phyloP scores from a whole-genome alignment of 2,329 filamentous ascomycete genomes.

The Colletotrichum sp. region DNA sequence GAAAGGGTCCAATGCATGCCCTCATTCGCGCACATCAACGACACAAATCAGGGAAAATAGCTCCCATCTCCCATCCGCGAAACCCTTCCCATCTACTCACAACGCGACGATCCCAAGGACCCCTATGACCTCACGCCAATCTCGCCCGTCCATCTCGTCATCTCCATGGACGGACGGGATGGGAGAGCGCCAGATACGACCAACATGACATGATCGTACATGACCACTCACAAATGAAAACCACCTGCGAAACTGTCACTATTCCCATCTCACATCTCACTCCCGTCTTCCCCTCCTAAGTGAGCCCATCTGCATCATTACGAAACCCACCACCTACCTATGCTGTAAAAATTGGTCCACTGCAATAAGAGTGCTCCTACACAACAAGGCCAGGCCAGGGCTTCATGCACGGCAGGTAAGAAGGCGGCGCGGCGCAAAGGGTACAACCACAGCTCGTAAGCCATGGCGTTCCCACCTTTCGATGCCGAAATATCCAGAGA shows the following conservation, averaged over 20 bases:
- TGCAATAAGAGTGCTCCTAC: not conserved
- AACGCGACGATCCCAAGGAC: constrained; percentile 3
- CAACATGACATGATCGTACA: not conserved
- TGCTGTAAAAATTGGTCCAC: not conserved
- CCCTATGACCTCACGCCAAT: constrained; percentile 18
- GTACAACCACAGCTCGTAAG: not conserved
- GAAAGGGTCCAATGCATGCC: not conserved
- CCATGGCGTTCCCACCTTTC: not conserved
- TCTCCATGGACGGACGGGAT: not conserved
- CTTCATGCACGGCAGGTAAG: not conserved
- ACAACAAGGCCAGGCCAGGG: not conserved
- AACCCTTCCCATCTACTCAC: not conserved
- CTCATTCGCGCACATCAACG: not conserved
- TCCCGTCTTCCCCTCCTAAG: not conserved
- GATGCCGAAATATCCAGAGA: not conserved
- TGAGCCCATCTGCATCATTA: constrained; percentile 12
- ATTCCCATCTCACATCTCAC: constrained; percentile 5
- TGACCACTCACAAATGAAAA: not conserved
- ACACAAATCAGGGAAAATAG: not conserved
- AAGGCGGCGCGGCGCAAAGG: not conserved
- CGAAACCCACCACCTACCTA: not conserved
- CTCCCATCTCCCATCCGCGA: not conserved
- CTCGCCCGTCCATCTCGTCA: not conserved
- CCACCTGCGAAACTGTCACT: not conserved
- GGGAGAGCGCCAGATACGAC: not conserved